A percentile compares a stretch with the other conserved stretches of the same genome.
Evolutionary conservation across 352 stramenopile species (phyloP).

Genomic region (Phytophthora palmivora): DNA sequence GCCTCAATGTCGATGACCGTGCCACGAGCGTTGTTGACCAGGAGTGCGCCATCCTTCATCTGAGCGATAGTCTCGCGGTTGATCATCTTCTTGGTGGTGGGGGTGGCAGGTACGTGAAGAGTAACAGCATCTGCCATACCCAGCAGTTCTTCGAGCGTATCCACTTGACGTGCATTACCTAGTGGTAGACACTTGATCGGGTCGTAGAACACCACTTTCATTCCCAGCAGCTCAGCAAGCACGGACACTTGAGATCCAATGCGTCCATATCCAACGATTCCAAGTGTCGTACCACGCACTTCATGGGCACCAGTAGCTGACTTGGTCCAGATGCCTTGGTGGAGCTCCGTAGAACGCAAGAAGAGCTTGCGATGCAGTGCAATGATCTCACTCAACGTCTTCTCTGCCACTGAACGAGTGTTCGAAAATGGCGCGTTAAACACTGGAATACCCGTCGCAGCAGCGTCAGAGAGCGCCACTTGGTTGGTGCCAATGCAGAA

Average conservation of each 20-base stretch:
- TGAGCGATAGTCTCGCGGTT: conserved; percentile 85
- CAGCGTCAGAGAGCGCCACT: conserved; percentile 67
- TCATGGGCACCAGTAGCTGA: conserved; percentile 79
- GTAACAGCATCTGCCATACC: conserved; percentile 92
- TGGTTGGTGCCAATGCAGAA: conserved; percentile 90
- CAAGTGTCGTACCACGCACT: conserved; percentile 82
- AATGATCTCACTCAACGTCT: conserved; percentile 85
- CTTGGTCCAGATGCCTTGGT: conserved; percentile 84
- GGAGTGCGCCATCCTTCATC: conserved; percentile 93
- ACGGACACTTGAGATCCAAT: conserved; percentile 88
- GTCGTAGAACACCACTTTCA: conserved; percentile 96
- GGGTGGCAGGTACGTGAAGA: conserved; percentile 96
- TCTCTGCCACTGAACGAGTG: conserved; percentile 86
- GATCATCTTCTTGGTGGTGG: conserved; percentile 94
- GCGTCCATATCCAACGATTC: conserved; percentile 83
- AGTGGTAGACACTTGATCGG: conserved; percentile 86
- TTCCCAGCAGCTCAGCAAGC: conserved; percentile 89
- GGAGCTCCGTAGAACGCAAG: conserved; percentile 75
- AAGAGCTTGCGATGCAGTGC: conserved; percentile 87
- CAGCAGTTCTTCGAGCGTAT: conserved; percentile 88
- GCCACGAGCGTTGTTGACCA: conserved; percentile 96
- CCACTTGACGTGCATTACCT: conserved; percentile 83
- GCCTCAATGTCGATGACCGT: conserved; percentile 95
- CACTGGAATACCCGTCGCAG: conserved; percentile 71
- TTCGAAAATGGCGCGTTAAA: conserved; percentile 91